Evolutionary conservation across 2,329 filamentous ascomycete genomes (phyloP), one percentile per base, ranked within the genome.

Genomic region (Phaeophleospora eucalypticola): DNA sequence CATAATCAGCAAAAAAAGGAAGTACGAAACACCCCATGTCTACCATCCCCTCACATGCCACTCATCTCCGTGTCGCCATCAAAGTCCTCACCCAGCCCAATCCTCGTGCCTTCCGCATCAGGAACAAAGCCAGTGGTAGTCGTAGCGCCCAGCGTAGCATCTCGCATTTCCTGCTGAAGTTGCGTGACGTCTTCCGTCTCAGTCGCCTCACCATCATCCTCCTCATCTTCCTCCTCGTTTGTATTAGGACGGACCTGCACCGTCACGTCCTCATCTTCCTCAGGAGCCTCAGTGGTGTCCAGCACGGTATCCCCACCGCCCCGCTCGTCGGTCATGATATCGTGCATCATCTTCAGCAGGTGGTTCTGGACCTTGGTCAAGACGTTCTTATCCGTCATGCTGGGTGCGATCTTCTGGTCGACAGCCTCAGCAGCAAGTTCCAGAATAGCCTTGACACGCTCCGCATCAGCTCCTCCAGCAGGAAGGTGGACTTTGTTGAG

Each of bases 401-500:
- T 77, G 2, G 71, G 66, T 1, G 76, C 76, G 2, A 76, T 66
- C 38, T 73, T 70, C 17, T 68, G 69, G 36, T 78, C 70, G n/a
- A 74, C 67, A 8, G 71, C 69, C 58, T 75, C 72, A 4, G 60
- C 62, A 15, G 73, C 65, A 10, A 80, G 71, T 3, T 69, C 70
- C 38, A 74, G 71, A 3, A 75, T 57, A 0, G 64, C 64, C 44
- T 64, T 62, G 2, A 68, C 55, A 20, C 55, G 58, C 42, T 68
- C 58, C 7, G 58, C 53, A 18, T 56, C 56, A n/a, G 54, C 59
- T 4, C 57, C 59, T 1, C 49, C 59, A n/a, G 84, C 74, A 0
- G 87, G 78, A 39, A 97, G 77, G 63, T 90, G 82, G 2, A 96
- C 74, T 68, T 96, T 97, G 55, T 82, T 82, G 1, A 97, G 77